These are phyloP conservation scores for Dictyophora rubrovolvata DNA, from an alignment of 768 basidiomycete genomes.

Conservation along the genomic window DNA sequence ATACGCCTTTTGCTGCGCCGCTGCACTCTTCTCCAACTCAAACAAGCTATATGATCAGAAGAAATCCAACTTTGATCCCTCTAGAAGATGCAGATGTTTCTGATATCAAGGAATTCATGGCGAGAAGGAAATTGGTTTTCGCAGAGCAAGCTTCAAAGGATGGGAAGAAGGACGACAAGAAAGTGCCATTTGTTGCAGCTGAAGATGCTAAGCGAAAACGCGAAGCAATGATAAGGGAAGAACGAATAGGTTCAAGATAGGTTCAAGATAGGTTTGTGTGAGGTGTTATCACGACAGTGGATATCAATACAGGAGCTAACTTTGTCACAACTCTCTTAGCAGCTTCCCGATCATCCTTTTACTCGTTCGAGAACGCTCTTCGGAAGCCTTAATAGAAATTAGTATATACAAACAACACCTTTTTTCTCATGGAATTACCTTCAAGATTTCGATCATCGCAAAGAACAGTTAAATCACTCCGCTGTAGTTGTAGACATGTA, in stretches of 20 bases:
- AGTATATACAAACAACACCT: neutral
- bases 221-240: constrained; percentile 24
- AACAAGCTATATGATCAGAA: constrained; percentile 49
- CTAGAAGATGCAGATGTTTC: constrained; percentile 73
- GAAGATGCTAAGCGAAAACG: constrained; percentile 27
- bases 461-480: constrained; percentile 63
- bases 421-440: constrained; percentile 22
- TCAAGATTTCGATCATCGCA: constrained; percentile 69
- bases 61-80: constrained; percentile 64
- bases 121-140: constrained; percentile 22
- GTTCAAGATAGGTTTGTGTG: neutral
- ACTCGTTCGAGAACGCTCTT: neutral
- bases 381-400: neutral
- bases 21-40: neutral
- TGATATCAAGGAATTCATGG: constrained; percentile 55
- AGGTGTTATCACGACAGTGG: no score
- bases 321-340: no score
- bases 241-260: constrained; percentile 23
- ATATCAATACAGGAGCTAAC: no score
- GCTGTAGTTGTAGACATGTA: constrained; percentile 69
- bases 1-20: constrained; percentile 7
- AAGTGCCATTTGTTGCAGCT: constrained; percentile 18
- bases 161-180: constrained; percentile 9
- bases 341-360: neutral
- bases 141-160: constrained; percentile 9